Conservation (phyloP, 2,329 filamentous ascomycete genomes). For the Bipolaris gigantea region DNA sequence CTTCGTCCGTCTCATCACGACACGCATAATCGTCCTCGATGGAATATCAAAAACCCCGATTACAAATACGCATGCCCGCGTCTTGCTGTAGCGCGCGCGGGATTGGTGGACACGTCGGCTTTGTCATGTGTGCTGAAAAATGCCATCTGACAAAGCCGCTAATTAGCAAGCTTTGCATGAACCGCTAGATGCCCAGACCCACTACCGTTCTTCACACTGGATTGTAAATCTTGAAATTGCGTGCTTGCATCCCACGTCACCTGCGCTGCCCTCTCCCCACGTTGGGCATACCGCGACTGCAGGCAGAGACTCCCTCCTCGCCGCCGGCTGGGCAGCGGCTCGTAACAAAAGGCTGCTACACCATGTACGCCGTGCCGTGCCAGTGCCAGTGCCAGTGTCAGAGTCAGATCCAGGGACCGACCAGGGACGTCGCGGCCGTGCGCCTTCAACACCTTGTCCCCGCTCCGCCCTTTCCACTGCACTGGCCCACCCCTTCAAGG, state of each 20-base stretch:
- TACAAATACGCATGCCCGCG: conserved; percentile 9
- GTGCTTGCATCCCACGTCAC: neutral
- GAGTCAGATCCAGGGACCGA: conserved; percentile 7
- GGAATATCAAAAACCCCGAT: conserved; percentile 15
- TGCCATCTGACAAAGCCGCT: conserved; percentile 32
- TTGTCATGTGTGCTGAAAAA: conserved; percentile 35
- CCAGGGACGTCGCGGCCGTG: conserved; percentile 7
- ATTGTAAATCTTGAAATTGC: neutral
- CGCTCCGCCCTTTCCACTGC: conserved; percentile 15
- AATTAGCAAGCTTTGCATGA: conserved; percentile 3
- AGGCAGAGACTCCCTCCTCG: neutral
- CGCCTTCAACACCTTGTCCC: conserved; percentile 13
- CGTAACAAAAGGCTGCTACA: neutral
- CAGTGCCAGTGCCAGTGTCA: neutral
- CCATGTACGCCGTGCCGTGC: neutral
- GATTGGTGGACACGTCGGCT: conserved; percentile 24
- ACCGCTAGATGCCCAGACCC: conserved; percentile 2
- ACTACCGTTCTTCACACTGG: too few species aligned
- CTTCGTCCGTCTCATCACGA: conserved; percentile 11
- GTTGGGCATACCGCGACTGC: neutral
- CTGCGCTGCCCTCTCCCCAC: neutral
- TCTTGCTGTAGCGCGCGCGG: conserved; percentile 2
- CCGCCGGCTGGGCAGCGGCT: neutral
- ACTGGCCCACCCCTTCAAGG: conserved; percentile 6
- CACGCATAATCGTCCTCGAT: conserved; percentile 6